A percentile compares a stretch with the other conserved stretches of the same genome.
These are phyloP conservation scores for Teunomyces stri DNA, from an alignment of 805 yeast genomes.

Conservation along the genomic window DNA sequence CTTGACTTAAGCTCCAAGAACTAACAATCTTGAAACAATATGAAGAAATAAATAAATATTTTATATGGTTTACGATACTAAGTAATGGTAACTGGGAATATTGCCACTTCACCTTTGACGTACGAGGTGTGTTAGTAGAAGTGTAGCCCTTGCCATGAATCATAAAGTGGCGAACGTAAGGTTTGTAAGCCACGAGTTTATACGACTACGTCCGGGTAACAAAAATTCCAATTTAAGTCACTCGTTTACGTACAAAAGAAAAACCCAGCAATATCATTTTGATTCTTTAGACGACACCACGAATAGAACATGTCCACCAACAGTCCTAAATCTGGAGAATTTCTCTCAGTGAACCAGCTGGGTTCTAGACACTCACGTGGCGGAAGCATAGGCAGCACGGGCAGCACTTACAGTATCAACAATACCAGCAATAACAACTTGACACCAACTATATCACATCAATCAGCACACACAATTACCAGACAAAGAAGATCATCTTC, in stretches of 20 bases:
- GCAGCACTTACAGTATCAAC: background rate
- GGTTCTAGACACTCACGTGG: constrained; percentile 7
- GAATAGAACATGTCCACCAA: constrained; percentile 2
- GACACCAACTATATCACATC: constrained; percentile 27
- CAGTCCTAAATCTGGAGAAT: constrained; percentile 2
- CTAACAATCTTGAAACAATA: background rate
- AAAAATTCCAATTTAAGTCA: background rate
- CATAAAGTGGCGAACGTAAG: background rate
- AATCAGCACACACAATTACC: constrained; percentile 22
- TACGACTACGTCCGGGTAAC: constrained; percentile 3
- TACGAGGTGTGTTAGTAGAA: background rate
- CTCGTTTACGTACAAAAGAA: background rate
- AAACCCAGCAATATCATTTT: constrained; percentile 5
- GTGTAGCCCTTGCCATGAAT: background rate
- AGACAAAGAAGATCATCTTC: constrained; percentile 77
- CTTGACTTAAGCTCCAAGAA: background rate
- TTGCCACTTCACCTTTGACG: background rate
- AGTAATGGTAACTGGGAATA: background rate
- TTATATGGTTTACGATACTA: background rate
- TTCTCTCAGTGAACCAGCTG: constrained; percentile 1
- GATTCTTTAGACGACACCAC: background rate
- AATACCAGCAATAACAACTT: constrained; percentile 8
- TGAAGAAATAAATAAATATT: background rate
- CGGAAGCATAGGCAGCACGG: constrained; percentile 12
- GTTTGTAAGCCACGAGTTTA: background rate